Base-by-base conservation (phyloP, 148 eudicot genomes). In the Persicaria maculosa region DNA sequence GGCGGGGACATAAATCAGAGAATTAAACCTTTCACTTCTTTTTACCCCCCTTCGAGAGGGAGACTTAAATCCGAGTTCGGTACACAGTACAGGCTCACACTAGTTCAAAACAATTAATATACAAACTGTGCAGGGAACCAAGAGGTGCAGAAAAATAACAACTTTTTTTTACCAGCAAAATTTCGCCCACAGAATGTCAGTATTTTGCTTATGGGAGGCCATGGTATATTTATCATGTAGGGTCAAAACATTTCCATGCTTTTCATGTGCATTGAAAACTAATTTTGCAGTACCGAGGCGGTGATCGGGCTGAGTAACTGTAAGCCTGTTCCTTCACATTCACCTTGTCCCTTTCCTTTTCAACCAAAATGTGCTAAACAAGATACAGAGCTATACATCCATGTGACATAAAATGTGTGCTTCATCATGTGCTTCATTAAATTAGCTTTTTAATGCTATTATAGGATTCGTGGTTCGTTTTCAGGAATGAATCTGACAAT, bases 401-500 rank as follows among this genome's bases (percentile, higher is more conserved):
- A 36, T 40, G 45, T 64, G 69, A 8, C 46, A 40, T 46, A 64
- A 64, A 64, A 64, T 31, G 68, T 25, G 68, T 62, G 68, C 14
- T 62, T 31, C 44, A 9, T 31, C 5, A 31, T 10, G 44, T 36
- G 16, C 68, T 62, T 62, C 68, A 62, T 62, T 25, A 62, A 25
- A 25, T n/a, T 62, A 25, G 44, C 68, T 10, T 62, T 25, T 31
- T 31, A 2, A 62, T 54, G 44, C 44, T 62, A 1, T 44, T 40
- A 43, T 6, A 65, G 40, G 19, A 14, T 43, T 43, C 9, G 15
- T 40, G 70, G 70, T 40, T 65, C 47, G 43, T 12, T 14, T 31
- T 65, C 70, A 65, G 47, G 70, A 65, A 65, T 65, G 47, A 65
- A 65, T 43, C 70, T 65, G 70, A 65, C 70, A 14, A 36, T 40